These are phyloP conservation scores for Mycena metata DNA, from an alignment of 768 basidiomycete species.

Conservation along the genomic window DNA sequence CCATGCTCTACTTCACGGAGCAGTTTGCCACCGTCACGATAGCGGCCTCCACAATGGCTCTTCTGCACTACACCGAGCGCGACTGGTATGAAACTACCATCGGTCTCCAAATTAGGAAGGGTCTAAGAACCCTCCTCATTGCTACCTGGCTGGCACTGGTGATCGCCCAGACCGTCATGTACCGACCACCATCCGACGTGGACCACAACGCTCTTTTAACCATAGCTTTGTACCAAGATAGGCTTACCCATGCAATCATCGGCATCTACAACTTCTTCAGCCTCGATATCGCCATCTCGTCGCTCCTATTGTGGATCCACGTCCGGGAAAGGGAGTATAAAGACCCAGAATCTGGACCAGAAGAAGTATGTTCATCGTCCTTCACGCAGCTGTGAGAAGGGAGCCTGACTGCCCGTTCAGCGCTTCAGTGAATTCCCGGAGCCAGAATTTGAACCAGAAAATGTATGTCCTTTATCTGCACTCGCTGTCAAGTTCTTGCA, in stretches of 20 bases:
- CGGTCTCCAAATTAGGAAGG: background rate
- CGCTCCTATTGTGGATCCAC: slow-evolving; percentile 13
- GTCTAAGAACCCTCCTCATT: slow-evolving; percentile 5
- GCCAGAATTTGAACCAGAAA: too few species aligned
- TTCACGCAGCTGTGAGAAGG: too few species aligned
- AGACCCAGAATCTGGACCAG: too few species aligned
- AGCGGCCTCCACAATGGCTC: background rate
- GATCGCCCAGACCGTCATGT: slow-evolving; percentile 10
- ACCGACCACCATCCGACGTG: slow-evolving; percentile 10
- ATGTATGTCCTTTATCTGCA: too few species aligned
- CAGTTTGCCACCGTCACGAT: slow-evolving; percentile 10
- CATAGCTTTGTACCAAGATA: slow-evolving; percentile 8
- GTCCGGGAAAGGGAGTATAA: too few species aligned
- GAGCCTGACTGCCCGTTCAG: too few species aligned
- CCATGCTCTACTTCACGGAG: slow-evolving; percentile 25
- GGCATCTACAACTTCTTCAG: slow-evolving; percentile 11
- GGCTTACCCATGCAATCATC: slow-evolving; percentile 10
- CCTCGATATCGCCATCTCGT: slow-evolving; percentile 15
- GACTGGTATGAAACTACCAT: slow-evolving; percentile 7
- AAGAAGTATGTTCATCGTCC: too few species aligned
- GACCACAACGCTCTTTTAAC: slow-evolving; percentile 22
- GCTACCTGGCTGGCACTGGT: slow-evolving; percentile 18
- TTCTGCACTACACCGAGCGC: background rate
- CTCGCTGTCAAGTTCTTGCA: too few species aligned
- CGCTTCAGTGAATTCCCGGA: too few species aligned